phyloP scores from a whole-genome alignment of 768 basidiomycete genomes.

The Pulveroboletus sp. region DNA sequence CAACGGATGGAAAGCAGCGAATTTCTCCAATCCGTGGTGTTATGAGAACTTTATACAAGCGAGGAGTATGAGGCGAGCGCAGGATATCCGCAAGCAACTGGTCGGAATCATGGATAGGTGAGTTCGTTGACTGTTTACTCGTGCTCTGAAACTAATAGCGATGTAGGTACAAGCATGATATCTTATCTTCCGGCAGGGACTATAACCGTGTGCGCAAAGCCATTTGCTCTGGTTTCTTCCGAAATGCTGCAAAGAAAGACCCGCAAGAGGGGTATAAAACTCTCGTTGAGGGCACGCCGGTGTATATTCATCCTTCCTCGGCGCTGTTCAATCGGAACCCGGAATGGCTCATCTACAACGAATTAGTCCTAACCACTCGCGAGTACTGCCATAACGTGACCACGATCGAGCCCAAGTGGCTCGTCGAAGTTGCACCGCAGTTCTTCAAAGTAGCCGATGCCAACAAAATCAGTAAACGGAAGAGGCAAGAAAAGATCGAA shows the following conservation, averaged over 20 bases:
- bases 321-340: conserved; percentile 95
- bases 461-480: conserved; percentile 96
- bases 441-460: conserved; percentile 99
- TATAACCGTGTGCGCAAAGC: conserved; percentile 91
- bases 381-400: conserved; percentile 93
- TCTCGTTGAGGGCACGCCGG: conserved; percentile 94
- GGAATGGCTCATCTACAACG: conserved; percentile 95
- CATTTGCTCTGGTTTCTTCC: conserved; percentile 97
- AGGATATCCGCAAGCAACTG: conserved; percentile 96
- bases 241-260: conserved; percentile 98
- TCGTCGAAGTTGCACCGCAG: conserved; percentile 95
- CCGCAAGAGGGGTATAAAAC: conserved; percentile 99
- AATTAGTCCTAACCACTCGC: conserved; percentile 92
- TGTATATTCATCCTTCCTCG: conserved; percentile 97
- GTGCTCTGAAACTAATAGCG: conserved; percentile 3
- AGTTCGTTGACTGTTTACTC: conserved; percentile 22
- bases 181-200: conserved; percentile 87
- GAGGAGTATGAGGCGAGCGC: conserved; percentile 92
- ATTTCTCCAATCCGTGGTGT: conserved; percentile 98
- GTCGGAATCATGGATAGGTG: conserved; percentile 98
- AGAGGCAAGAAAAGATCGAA: conserved; percentile 95
- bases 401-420: conserved; percentile 96
- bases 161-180: conserved; percentile 91
- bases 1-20: conserved; percentile 96
- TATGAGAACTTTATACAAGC: conserved; percentile 99